These are phyloP conservation scores for Arthrinium phaeospermum DNA, from an alignment of 2,329 filamentous ascomycete species.

Conservation along the genomic window DNA sequence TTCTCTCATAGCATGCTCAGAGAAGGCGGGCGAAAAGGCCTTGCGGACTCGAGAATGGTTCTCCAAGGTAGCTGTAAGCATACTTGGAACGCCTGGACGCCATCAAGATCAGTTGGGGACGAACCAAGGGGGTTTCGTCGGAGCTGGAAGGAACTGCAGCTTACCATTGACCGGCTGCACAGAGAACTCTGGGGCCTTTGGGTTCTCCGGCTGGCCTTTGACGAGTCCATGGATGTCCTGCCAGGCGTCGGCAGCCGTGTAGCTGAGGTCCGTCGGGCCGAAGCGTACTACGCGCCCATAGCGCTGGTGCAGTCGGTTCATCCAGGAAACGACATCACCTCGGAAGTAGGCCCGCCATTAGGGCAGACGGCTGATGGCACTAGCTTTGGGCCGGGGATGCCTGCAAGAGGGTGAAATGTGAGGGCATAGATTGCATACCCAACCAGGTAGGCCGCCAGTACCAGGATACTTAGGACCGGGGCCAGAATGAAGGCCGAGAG, in stretches of 20 bases:
- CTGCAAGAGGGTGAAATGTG: conserved; percentile 32
- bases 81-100: conserved; percentile 22
- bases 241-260: conserved; percentile 28
- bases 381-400: conserved; percentile 29
- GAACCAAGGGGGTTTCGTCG: neutral
- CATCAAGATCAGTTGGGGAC: neutral
- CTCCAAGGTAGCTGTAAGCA: conserved; percentile 28
- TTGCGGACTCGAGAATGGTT: conserved; percentile 29
- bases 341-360: conserved; percentile 30
- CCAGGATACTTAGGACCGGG: neutral
- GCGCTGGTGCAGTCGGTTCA: conserved; percentile 29
- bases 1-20: conserved; percentile 27
- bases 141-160: neutral
- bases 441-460: conserved; percentile 18
- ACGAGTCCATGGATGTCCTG: conserved; percentile 30
- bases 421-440: conserved; percentile 29
- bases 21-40: conserved; percentile 31
- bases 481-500: neutral
- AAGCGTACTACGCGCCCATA: conserved; percentile 31
- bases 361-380: conserved; percentile 31
- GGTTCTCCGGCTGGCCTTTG: conserved; percentile 22
- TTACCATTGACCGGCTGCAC: conserved; percentile 29
- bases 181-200: conserved; percentile 25
- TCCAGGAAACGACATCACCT: conserved; percentile 32
- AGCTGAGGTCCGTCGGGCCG: conserved; percentile 31